Evolutionary conservation across 2,329 filamentous ascomycete species (phyloP).

Genomic region (Hypoxylon sp.): DNA sequence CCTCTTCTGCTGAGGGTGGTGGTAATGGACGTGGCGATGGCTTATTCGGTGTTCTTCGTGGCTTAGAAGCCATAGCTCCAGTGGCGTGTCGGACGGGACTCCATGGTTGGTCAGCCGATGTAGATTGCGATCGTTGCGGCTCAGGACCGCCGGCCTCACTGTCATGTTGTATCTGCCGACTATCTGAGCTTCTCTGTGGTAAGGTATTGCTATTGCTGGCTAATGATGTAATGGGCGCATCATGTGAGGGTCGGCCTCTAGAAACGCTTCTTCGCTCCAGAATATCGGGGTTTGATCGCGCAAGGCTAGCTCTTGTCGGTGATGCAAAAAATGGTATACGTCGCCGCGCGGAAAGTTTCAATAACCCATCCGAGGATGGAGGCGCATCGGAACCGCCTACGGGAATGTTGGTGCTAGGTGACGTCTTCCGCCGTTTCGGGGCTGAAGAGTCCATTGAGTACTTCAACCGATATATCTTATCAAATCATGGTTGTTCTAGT

Average conservation of each 20-base stretch:
- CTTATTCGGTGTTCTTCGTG: constrained; percentile 60
- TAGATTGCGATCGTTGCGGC: constrained; percentile 21
- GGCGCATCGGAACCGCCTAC: constrained; percentile 49
- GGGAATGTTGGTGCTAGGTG: constrained; percentile 64
- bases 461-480: constrained; percentile 16
- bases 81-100: constrained; percentile 48
- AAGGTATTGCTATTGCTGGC: constrained; percentile 49
- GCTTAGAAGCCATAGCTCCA: constrained; percentile 56
- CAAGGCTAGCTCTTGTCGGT: constrained; percentile 75
- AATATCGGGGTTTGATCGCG: constrained; percentile 72
- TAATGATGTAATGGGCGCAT: constrained; percentile 46
- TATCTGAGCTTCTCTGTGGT: constrained; percentile 49
- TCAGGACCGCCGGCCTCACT: constrained; percentile 8
- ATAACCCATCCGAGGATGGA: constrained; percentile 34
- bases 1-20: constrained; percentile 60
- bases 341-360: constrained; percentile 49
- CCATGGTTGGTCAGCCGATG: constrained; percentile 22
- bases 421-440: constrained; percentile 75
- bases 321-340: constrained; percentile 73
- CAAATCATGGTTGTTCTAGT: constrained; percentile 24
- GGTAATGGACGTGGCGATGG: constrained; percentile 64
- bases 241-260: constrained; percentile 37
- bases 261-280: constrained; percentile 62
- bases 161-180: constrained; percentile 24
- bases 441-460: constrained; percentile 68